These are phyloP conservation scores for Geoglossum glabrum DNA, from an alignment of 495 filamentous ascomycete species.

Conservation along the genomic window DNA sequence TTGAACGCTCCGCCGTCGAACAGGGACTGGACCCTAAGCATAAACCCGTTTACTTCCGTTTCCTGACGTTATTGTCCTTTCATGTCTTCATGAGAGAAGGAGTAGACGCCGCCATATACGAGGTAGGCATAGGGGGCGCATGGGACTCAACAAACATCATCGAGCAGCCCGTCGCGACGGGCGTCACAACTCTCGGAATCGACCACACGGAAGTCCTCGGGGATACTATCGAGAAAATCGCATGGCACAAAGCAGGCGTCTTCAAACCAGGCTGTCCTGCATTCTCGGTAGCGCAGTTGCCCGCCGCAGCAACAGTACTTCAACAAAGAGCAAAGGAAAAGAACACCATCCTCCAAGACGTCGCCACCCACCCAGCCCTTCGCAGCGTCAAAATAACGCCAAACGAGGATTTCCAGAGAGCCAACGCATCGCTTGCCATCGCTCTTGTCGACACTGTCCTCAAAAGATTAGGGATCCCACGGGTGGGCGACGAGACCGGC, in stretches of 20 bases:
- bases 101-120: conserved; percentile 22
- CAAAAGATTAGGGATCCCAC: not conserved
- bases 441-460: not conserved
- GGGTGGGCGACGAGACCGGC: not conserved
- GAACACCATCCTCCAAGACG: not conserved
- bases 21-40: not conserved
- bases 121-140: conserved; percentile 31
- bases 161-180: conserved; percentile 14
- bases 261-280: conserved; percentile 22
- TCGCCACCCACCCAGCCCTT: not conserved
- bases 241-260: conserved; percentile 33
- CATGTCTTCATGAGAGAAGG: conserved; percentile 24
- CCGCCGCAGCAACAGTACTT: conserved; percentile 5
- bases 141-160: conserved; percentile 31
- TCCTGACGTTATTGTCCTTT: conserved; percentile 26
- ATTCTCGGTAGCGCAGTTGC: conserved; percentile 15
- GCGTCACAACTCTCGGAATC: conserved; percentile 26
- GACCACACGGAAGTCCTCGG: conserved; percentile 32
- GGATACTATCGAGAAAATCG: conserved; percentile 24
- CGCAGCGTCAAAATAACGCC: not conserved
- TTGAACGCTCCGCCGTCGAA: conserved; percentile 14
- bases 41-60: conserved; percentile 12
- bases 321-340: conserved; percentile 10
- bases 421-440: not conserved
- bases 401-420: not conserved